phyloP scores from a whole-genome alignment of 2,329 filamentous ascomycete species.

The Alternaria sp. region DNA sequence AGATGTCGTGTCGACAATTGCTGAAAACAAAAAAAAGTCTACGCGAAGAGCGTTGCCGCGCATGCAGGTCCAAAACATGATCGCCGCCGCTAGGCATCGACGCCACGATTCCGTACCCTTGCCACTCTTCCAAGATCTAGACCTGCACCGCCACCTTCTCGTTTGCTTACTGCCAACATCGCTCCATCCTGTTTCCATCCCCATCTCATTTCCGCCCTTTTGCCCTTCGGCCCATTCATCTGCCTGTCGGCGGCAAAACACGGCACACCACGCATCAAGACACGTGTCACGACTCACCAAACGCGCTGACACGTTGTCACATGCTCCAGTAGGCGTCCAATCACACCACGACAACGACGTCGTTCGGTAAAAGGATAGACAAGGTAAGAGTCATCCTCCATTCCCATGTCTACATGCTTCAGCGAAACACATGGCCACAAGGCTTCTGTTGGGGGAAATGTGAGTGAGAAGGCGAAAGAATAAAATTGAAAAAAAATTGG shows the following conservation, averaged over 20 bases:
- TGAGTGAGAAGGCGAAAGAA: slow-evolving; percentile 14
- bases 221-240: background rate
- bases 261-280: slow-evolving; percentile 3
- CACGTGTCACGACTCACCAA: slow-evolving; percentile 13
- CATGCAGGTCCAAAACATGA: background rate
- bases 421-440: background rate
- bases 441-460: slow-evolving; percentile 1
- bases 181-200: background rate
- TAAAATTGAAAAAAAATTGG: too few species aligned
- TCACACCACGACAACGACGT: slow-evolving; percentile 9
- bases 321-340: slow-evolving; percentile 22
- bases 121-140: background rate
- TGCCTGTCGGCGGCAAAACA: background rate
- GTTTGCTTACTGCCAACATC: background rate
- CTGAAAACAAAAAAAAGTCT: too few species aligned
- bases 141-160: background rate
- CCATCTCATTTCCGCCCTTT: background rate
- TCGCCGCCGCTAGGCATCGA: background rate
- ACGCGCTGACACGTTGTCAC: slow-evolving; percentile 34
- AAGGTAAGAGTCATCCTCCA: background rate
- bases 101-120: slow-evolving; percentile 2
- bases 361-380: background rate
- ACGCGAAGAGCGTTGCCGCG: background rate
- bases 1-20: background rate
- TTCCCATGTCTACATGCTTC: background rate